phyloP scores from a whole-genome alignment of 371 early-diverging fungal species.

The Actinomortierella ambigua region DNA sequence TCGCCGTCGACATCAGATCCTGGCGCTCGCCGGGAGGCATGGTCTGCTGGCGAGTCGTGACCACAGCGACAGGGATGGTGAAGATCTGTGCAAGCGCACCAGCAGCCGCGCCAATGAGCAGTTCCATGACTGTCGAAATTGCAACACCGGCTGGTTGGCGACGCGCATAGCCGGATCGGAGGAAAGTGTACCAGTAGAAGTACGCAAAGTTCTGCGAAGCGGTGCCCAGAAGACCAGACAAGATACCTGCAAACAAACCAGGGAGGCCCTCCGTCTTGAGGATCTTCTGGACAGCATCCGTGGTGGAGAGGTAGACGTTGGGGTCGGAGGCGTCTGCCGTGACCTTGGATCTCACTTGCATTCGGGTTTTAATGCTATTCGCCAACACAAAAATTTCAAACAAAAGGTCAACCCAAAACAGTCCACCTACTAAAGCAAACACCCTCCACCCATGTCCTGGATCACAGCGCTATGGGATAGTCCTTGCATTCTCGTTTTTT shows the following conservation, averaged over 20 bases:
- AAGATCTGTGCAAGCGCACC: conserved; percentile 90
- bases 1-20: conserved; percentile 59
- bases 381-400: too few species aligned
- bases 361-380: conserved; percentile 87
- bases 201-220: conserved; percentile 91
- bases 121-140: conserved; percentile 76
- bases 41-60: conserved; percentile 86
- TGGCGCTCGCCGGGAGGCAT: conserved; percentile 61
- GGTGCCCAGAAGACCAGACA: conserved; percentile 87
- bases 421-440: background rate
- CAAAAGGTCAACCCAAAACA: background rate
- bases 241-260: conserved; percentile 93
- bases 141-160: conserved; percentile 47
- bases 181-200: conserved; percentile 90
- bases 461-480: background rate
- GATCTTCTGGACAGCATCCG: conserved; percentile 86
- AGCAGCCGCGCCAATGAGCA: conserved; percentile 90
- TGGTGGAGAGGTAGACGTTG: conserved; percentile 66
- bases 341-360: conserved; percentile 85
- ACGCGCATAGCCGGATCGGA: conserved; percentile 68
- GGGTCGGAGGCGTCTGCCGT: conserved; percentile 34
- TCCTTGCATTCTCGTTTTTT: background rate
- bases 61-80: conserved; percentile 90
- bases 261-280: conserved; percentile 81
- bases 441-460: conserved; percentile 1